A percentile compares a stretch with the other conserved stretches of the same genome.
Evolutionary conservation across 306 rosid species (phyloP).

Genomic region (Pachyrhizus erosus): DNA sequence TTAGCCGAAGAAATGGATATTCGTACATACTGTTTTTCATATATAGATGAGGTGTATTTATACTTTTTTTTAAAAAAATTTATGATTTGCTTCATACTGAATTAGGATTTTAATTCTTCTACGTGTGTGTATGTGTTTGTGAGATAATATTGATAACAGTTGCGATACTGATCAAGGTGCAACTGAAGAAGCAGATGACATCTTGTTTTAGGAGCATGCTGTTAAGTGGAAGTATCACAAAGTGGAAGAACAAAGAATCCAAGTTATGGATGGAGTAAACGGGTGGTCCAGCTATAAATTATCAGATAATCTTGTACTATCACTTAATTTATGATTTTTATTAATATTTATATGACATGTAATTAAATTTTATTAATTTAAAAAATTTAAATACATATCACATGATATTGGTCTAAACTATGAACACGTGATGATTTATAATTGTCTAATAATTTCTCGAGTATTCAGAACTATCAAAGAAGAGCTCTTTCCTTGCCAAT

Average conservation of each 20-base stretch:
- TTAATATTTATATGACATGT: no score
- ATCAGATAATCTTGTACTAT: no score
- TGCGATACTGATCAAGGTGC: neutral
- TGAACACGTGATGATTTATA: no score
- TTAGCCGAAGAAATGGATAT: neutral
- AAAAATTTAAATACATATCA: no score
- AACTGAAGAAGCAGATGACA: neutral
- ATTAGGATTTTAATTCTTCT: no score
- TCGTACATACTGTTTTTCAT: neutral
- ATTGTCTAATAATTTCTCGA: no score
- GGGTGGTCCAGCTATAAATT: no score
- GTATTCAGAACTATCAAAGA: neutral
- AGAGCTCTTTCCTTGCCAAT: neutral
- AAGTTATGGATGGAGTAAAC: neutral
- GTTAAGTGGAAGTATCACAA: neutral
- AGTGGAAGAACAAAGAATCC: neutral
- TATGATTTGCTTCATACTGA: neutral
- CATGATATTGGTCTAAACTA: no score
- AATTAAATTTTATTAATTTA: no score
- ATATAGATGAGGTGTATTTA: neutral
- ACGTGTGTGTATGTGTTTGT: no score
- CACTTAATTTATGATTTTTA: no score
- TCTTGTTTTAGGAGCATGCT: no score
- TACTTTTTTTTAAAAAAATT: neutral
- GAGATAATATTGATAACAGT: neutral